Percentiles rank a stretch among this genome's conserved stretches.
phyloP scores from a whole-genome alignment of 2,329 filamentous ascomycete genomes.

The Alternaria consortialis region DNA sequence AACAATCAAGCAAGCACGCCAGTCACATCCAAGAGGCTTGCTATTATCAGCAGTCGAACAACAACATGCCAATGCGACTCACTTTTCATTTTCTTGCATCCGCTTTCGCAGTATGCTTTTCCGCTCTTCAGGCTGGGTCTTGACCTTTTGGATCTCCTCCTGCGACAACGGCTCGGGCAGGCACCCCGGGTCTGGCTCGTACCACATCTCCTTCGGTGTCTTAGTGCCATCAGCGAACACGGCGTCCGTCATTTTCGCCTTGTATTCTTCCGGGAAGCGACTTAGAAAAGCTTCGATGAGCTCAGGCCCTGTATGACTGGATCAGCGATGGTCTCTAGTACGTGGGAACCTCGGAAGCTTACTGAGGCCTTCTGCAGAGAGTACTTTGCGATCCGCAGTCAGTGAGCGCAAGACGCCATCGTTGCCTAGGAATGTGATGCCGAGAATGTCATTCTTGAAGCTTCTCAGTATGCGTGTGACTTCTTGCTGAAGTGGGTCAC shows the following conservation, averaged over 20 bases:
- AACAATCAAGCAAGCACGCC: not conserved
- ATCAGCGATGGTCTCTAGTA: not conserved
- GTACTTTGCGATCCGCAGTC: slow-evolving; percentile 14
- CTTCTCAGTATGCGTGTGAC: not conserved
- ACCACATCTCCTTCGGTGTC: slow-evolving; percentile 14
- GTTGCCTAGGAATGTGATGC: slow-evolving; percentile 8
- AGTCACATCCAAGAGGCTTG: slow-evolving; percentile 2
- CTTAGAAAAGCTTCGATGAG: slow-evolving; percentile 4
- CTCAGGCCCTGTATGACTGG: not conserved
- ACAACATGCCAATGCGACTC: not conserved
- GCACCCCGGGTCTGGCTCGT: slow-evolving; percentile 2
- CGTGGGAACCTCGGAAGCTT: not conserved
- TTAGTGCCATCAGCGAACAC: slow-evolving; percentile 6
- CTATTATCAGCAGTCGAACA: not conserved
- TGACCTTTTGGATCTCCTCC: slow-evolving; percentile 6
- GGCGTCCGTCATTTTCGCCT: not conserved
- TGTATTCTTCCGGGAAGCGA: not conserved
- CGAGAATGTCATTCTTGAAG: slow-evolving; percentile 14
- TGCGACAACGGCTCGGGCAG: slow-evolving; percentile 10
- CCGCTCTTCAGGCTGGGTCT: slow-evolving; percentile 4
- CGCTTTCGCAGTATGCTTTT: slow-evolving; percentile 1
- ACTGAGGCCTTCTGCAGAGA: slow-evolving; percentile 11
- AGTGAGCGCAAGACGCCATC: slow-evolving; percentile 18
- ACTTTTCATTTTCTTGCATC: slow-evolving; percentile 7
- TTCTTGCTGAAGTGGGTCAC: slow-evolving; percentile 15